Conservation (phyloP, 202 grass and related monocot genomes). For the Zoysia matrella region DNA sequence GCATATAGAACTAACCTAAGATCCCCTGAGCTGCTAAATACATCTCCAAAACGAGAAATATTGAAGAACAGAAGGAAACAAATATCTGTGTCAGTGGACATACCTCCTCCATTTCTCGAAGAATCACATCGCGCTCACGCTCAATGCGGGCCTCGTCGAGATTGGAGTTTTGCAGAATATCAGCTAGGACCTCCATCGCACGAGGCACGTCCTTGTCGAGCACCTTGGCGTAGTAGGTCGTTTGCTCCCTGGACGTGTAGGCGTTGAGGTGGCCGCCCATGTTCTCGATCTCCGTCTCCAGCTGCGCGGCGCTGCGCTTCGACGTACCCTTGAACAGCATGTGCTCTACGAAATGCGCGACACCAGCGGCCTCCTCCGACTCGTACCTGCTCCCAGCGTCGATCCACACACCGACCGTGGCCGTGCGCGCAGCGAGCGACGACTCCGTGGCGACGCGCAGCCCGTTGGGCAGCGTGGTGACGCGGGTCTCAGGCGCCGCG, state of each 20-base stretch:
- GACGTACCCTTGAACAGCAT: slow-evolving; percentile 98
- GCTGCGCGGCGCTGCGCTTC: slow-evolving; percentile 57
- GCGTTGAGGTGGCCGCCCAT: slow-evolving; percentile 96
- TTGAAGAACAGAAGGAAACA: background rate
- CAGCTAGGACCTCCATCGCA: slow-evolving; percentile 72
- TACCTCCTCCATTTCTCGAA: slow-evolving; percentile 98
- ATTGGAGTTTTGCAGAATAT: slow-evolving; percentile 89
- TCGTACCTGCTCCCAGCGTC: slow-evolving; percentile 96
- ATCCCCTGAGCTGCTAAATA: background rate
- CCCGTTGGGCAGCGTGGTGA: slow-evolving; percentile 88
- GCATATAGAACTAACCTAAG: background rate
- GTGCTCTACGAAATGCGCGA: slow-evolving; percentile 97
- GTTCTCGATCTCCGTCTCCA: slow-evolving; percentile 98
- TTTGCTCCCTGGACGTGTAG: slow-evolving; percentile 98
- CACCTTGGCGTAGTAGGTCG: slow-evolving; percentile 92
- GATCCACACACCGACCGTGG: slow-evolving; percentile 97
- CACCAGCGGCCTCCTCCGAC: slow-evolving; percentile 66
- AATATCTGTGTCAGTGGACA: slow-evolving; percentile 27
- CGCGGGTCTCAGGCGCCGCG: slow-evolving; percentile 80
- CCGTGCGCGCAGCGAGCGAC: slow-evolving; percentile 69
- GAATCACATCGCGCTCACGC: slow-evolving; percentile 79
- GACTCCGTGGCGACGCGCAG: slow-evolving; percentile 94
- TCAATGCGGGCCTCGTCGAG: slow-evolving; percentile 71
- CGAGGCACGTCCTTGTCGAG: slow-evolving; percentile 87
- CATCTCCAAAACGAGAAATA: background rate